Percentiles rank a stretch among this genome's conserved stretches.
These are phyloP conservation scores for Fraxinus floribunda DNA, from an alignment of 305 asterid species.

Conservation along the genomic window DNA sequence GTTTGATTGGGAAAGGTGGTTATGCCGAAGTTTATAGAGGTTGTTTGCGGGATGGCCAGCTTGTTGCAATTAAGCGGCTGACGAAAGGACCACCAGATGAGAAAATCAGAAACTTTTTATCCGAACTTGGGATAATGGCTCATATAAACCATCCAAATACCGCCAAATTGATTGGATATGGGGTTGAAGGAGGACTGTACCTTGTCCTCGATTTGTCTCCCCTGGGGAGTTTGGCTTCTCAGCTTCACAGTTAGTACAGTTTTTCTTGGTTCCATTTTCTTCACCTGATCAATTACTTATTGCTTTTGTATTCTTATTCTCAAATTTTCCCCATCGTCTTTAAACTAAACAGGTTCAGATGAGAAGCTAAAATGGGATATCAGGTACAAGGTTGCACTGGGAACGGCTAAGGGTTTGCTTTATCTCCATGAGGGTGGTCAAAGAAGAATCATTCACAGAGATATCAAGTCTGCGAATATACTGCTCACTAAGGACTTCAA, in stretches of 20 bases:
- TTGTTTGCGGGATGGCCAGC: constrained; percentile 58
- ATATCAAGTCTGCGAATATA: constrained; percentile 90
- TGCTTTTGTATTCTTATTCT: background rate
- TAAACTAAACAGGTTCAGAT: constrained; percentile 47
- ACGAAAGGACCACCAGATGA: constrained; percentile 62
- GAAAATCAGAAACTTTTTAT: constrained; percentile 61
- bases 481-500: constrained; percentile 77
- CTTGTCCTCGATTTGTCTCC: constrained; percentile 92
- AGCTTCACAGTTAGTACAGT: constrained; percentile 74
- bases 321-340: background rate
- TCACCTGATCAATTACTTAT: background rate
- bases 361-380: constrained; percentile 68
- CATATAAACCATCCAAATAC: constrained; percentile 92
- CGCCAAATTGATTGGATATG: constrained; percentile 85
- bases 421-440: constrained; percentile 95
- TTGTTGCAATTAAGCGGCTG: constrained; percentile 76
- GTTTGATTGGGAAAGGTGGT: constrained; percentile 89
- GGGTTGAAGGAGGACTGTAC: constrained; percentile 83
- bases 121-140: constrained; percentile 95
- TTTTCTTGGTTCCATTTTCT: background rate
- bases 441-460: constrained; percentile 90
- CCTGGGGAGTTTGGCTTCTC: constrained; percentile 82
- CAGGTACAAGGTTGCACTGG: constrained; percentile 75
- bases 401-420: constrained; percentile 76
- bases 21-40: constrained; percentile 92